Base-by-base conservation (phyloP, 2,329 filamentous ascomycete genomes). In the Aspergillus vadensis region DNA sequence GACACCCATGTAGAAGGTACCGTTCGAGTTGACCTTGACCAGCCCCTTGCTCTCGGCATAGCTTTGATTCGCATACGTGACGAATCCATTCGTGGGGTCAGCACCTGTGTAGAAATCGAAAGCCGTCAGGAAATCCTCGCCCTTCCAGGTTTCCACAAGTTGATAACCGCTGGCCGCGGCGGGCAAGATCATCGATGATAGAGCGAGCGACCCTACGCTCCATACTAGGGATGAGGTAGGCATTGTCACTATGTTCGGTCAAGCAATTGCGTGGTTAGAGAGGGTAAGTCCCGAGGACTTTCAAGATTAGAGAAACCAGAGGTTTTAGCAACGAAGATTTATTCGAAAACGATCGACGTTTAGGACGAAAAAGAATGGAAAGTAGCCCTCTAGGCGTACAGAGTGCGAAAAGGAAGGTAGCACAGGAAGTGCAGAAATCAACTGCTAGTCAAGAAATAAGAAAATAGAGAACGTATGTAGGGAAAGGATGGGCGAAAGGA, bases 51-150 rank as follows among this genome's bases (percentile, higher is more conserved):
- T 65, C 57, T 76, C 68, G 14, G 79, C 79, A n/a, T 69, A 69
- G 19, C 70, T 66, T 41, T 80, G 73, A 56, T 79, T 73, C 52
- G 79, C 69, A 63, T 82, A 84, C 63, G 79, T 77, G n/a, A 84
- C 81, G 63, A 79, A 82, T 21, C 82, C 82, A 51, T 80, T 74
- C 3, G 80, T 81, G 1, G 82, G 81, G 65, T 84, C 82, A 2
- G 74, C 55, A 1, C 74, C 75, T 5, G 75, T 78, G 64, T 78
- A 82, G 70, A 83, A 83, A 52, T 80, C 75, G 67, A 84, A 84
- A 57, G 78, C 74, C 30, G 79, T 72, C 63, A 83, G 81, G 72
- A 84, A 84, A 57, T 74, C 74, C 21, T 77, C 69, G 5, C 79
- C 80, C 10, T 77, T 72, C 70, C 81, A 82, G 54, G 71, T 74